phyloP scores from a whole-genome alignment of 2,329 filamentous ascomycete genomes.

The Aurifilum marmelostoma region DNA sequence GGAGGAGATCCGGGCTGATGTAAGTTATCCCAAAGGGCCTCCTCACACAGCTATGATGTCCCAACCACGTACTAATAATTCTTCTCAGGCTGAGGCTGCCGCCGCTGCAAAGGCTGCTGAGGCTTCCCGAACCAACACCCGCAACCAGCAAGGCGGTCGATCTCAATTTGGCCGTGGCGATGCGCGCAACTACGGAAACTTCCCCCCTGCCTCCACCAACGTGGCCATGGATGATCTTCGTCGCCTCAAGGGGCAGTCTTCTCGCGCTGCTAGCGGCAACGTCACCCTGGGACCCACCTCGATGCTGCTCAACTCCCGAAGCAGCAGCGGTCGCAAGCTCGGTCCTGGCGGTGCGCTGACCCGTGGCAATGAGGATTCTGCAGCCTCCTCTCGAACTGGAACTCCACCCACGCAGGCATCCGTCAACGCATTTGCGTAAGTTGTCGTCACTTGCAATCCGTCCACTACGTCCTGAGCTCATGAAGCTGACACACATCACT shows the following conservation, averaged over 20 bases:
- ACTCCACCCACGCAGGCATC: constrained; percentile 70
- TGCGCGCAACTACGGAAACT: constrained; percentile 74
- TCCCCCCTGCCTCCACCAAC: constrained; percentile 78
- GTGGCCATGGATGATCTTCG: constrained; percentile 91
- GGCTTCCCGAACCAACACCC: constrained; percentile 60
- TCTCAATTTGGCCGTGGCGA: constrained; percentile 75
- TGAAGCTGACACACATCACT: constrained; percentile 37
- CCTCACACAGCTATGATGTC: too few species aligned
- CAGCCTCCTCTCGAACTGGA: constrained; percentile 83
- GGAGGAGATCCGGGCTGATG: constrained; percentile 83
- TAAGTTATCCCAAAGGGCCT: constrained; percentile 45
- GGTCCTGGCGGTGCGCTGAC: constrained; percentile 74
- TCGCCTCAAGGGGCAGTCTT: constrained; percentile 70
- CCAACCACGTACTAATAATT: constrained; percentile 33
- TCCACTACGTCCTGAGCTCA: not conserved
- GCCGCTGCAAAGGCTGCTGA: constrained; percentile 84
- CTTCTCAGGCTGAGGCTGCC: constrained; percentile 65
- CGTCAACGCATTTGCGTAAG: constrained; percentile 92
- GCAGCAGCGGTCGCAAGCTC: constrained; percentile 84
- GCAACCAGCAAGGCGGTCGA: constrained; percentile 70
- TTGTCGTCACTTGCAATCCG: not conserved
- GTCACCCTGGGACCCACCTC: constrained; percentile 78
- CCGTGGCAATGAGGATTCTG: constrained; percentile 81
- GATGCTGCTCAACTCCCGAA: constrained; percentile 79
- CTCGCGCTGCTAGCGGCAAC: constrained; percentile 64